Evolutionary conservation across 2,329 filamentous ascomycete genomes (phyloP), one percentile per base, ranked within the genome.

Genomic region (Penicillium frequentans): DNA sequence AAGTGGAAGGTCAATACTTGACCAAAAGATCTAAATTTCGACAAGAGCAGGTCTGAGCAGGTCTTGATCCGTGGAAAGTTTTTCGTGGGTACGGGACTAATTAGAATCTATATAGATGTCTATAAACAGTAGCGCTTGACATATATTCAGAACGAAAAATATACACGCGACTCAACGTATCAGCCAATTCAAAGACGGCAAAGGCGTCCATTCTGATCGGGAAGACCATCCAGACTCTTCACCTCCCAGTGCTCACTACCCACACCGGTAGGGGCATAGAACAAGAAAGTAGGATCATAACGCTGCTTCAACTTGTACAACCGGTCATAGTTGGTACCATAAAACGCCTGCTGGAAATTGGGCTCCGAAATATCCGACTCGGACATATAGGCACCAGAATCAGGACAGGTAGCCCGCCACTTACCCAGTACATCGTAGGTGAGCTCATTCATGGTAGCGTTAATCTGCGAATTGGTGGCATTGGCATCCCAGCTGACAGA

Each of bases 221-320:
- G 67, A 52, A 70, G 61, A 5, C 66, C 64, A 53, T 65, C 64
- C 54, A 72, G 60, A 6, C 66, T 71, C 5, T 67, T 69, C 8
- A 78, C 71, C 23, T 63, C 66, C 81, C 81, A 85, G n/a, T 63
- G 62, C 57, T 85, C 83, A 57, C 80, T 83, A 0, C 82, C 82
- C 3, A 86, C 82, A 5, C 71, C 79, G n/a, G 75, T 79, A 3
- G 62, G 67, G 1, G 74, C 79, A 57, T 82, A 85, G 54, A 86
- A 82, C 7, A 85, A 56, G 2, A 68, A 63, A 0, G 71, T 64
- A 0, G 79, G 79, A 59, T 86, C 84, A 61, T 79, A 84, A 64
- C 76, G 79, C 33, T 72, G 64, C 76, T 86, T 86, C 29, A 85
- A 73, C 14, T 55, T 42, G 21, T 62, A 66, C 44, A 73, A 52